Evolutionary conservation across 345 rosid species (phyloP), one percentile per base, ranked within the genome.

Genomic region (Excoecaria cochinchinensis): DNA sequence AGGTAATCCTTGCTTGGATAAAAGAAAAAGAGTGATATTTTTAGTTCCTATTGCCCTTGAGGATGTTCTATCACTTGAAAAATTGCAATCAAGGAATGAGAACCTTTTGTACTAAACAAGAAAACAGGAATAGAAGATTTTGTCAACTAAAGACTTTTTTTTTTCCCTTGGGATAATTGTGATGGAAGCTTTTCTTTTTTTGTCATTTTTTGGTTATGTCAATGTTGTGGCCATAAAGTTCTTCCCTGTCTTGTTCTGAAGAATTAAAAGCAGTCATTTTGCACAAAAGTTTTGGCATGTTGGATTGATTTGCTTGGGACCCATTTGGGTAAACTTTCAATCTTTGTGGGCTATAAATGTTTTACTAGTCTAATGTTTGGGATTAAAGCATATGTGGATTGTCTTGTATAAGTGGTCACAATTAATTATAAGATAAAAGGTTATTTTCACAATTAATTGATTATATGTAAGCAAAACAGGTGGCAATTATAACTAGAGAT

Each of bases 41-140:
- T 50, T 51, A 25, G 46, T 21, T 36, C 59, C 59, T 68, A 14
- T 4, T 17, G 16, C 61, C 12, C 15, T 6, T 16, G 0, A 13
- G 70, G 70, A 62, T 46, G 61, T 48, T 74, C 21, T 22, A 62
- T 74, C 50, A 25, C 62, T 15, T 58, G 55, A 31, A 3, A n/a
- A 17, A 10, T n/a, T 55, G 19, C n/a, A 59, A 72, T 67, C 67
- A 59, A 59, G 66, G 56, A 72, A 12, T 1, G 44, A 5, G 5
- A 46, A 46, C 66, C 39, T 59, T 46, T 59, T 24, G 3, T 24
- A 44, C 11, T 22, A 62, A 31, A 17, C 25, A 13, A 40, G 4
- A 52, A 11, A 53, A 8, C 25, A 31, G 17, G 24, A 0, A 25
- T 0, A 31, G 22, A 31, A 16, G 38, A 14, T 8, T 8, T 31